Evolutionary conservation across 768 basidiomycete genomes (phyloP).

Genomic region (Sutorius australiensis): DNA sequence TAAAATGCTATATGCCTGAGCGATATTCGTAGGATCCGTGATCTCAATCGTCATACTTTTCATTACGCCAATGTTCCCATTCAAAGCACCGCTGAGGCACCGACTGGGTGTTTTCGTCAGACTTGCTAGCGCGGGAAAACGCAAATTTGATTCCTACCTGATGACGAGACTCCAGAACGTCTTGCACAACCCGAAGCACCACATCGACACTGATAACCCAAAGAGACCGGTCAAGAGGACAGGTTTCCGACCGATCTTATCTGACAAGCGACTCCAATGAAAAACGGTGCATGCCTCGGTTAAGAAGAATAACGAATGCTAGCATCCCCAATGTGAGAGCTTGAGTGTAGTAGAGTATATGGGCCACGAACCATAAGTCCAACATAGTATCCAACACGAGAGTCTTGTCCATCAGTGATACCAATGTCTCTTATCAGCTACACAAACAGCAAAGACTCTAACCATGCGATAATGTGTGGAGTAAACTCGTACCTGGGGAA

Average conservation of each 20-base stretch:
- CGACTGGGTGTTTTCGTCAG: conserved; percentile 30
- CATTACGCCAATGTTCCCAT: conserved; percentile 54
- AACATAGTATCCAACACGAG: conserved; percentile 45
- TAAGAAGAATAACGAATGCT: conserved; percentile 50
- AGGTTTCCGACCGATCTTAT: conserved; percentile 47
- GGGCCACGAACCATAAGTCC: conserved; percentile 41
- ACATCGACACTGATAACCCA: conserved; percentile 45
- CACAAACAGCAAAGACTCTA: not conserved
- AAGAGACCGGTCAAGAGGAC: conserved; percentile 43
- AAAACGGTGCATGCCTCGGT: conserved; percentile 46
- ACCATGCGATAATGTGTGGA: not conserved
- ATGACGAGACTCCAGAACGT: conserved; percentile 43
- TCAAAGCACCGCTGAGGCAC: conserved; percentile 44
- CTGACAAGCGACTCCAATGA: conserved; percentile 49
- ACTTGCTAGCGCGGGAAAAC: not conserved
- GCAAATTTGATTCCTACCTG: conserved; percentile 27
- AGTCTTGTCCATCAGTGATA: conserved; percentile 43
- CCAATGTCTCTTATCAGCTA: conserved; percentile 31
- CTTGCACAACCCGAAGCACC: conserved; percentile 45
- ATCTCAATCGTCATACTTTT: conserved; percentile 47
- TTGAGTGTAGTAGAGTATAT: not conserved
- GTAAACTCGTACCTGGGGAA: conserved; percentile 46
- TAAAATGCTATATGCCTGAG: conserved; percentile 51
- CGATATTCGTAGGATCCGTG: conserved; percentile 32
- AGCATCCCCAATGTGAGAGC: not conserved